Percentiles rank a stretch among this genome's conserved stretches.
Conservation (phyloP, 805 yeast species). For the Yarrowia alimentaria region DNA sequence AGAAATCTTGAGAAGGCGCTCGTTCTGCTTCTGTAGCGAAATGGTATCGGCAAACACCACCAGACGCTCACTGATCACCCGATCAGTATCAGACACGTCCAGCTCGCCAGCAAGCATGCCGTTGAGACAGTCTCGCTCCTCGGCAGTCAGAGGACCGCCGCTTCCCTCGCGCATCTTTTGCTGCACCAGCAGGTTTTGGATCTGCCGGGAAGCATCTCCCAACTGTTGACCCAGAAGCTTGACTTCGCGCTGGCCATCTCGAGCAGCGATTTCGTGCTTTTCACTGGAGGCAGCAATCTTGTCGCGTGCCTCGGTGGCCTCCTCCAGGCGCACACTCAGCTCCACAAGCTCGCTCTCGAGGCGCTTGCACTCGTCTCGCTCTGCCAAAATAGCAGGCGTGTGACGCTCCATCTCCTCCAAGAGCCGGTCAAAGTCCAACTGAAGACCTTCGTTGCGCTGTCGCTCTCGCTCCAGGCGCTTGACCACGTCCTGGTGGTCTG, state of each 20-base stretch:
- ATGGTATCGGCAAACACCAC: constrained; percentile 64
- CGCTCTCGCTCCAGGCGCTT: constrained; percentile 68
- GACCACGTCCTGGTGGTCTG: constrained; percentile 62
- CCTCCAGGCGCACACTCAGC: constrained; percentile 51
- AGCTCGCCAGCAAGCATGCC: constrained; percentile 45
- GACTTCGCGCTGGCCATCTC: constrained; percentile 50
- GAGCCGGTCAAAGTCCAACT: constrained; percentile 66
- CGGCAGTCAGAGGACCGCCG: constrained; percentile 59
- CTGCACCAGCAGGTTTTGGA: constrained; percentile 65
- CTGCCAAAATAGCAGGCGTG: constrained; percentile 71
- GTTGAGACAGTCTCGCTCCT: constrained; percentile 64
- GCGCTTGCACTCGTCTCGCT: constrained; percentile 55
- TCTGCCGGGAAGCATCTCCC: constrained; percentile 75
- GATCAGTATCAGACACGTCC: constrained; percentile 62
- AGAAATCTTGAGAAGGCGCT: constrained; percentile 64
- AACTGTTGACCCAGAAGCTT: constrained; percentile 55
- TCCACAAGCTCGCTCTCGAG: constrained; percentile 57
- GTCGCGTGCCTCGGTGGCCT: constrained; percentile 42
- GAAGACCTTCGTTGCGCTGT: constrained; percentile 66
- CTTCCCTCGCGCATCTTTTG: constrained; percentile 57
- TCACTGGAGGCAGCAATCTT: constrained; percentile 40
- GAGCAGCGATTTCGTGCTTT: constrained; percentile 36
- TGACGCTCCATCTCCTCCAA: constrained; percentile 73
- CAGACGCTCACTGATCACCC: constrained; percentile 67
- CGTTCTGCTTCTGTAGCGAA: constrained; percentile 72